Conservation (phyloP, 2,329 filamentous ascomycete species). For the Diplodia corticola region DNA sequence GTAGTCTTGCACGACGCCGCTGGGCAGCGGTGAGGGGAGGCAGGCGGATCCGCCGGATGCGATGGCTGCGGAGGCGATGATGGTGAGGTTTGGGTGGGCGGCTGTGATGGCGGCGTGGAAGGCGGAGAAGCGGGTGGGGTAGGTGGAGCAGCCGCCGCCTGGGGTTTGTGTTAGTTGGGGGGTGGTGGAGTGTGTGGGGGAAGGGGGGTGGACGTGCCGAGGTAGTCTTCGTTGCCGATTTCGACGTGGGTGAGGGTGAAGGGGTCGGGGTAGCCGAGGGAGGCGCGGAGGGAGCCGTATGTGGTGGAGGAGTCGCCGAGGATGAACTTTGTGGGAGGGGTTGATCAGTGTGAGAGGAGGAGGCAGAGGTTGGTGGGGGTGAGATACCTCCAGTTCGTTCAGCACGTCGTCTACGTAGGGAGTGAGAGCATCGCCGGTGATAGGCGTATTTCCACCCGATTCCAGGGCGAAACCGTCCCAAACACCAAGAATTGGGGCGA, state of each 20-base stretch:
- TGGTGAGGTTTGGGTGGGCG: conserved; percentile 58
- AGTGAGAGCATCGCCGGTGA: conserved; percentile 51
- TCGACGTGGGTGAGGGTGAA: conserved; percentile 64
- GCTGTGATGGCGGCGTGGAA: conserved; percentile 57
- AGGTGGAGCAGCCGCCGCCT: conserved; percentile 40
- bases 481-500: conserved; percentile 58
- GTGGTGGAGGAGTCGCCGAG: conserved; percentile 54
- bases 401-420: conserved; percentile 61
- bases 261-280: conserved; percentile 62
- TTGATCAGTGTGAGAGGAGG: not conserved
- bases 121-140: conserved; percentile 56
- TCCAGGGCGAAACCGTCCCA: conserved; percentile 57
- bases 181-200: too few species aligned
- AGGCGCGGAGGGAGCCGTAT: conserved; percentile 61
- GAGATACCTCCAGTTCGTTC: conserved; percentile 56
- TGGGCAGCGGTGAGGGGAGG: conserved; percentile 24
- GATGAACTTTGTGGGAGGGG: conserved; percentile 47
- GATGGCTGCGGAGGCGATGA: conserved; percentile 52
- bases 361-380: too few species aligned
- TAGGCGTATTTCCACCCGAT: conserved; percentile 46
- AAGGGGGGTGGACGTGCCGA: conserved; percentile 33
- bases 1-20: conserved; percentile 49
- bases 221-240: conserved; percentile 68
- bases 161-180: too few species aligned
- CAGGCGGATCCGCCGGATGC: conserved; percentile 22